phyloP scores from a whole-genome alignment of 1,139 yeast species.

The Kazachstania sp. region DNA sequence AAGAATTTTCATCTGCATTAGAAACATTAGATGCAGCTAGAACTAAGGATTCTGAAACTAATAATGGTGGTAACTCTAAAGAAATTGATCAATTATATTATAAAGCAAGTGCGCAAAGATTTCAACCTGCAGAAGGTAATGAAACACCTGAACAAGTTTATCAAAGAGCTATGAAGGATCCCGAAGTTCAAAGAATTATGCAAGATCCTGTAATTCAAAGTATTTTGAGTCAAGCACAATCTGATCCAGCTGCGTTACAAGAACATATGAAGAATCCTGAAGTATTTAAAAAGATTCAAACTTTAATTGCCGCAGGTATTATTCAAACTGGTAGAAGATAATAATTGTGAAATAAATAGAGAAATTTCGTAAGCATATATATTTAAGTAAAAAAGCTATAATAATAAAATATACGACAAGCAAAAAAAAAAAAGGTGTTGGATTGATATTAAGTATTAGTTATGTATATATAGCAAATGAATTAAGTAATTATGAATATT shows the following conservation, averaged over 20 bases:
- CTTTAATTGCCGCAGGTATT: constrained; percentile 93
- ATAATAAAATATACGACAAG: background rate
- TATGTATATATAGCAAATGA: too few species aligned
- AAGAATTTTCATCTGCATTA: constrained; percentile 73
- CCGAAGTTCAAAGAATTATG: constrained; percentile 82
- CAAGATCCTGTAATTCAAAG: constrained; percentile 98
- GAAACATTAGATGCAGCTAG: constrained; percentile 79
- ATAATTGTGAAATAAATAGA: background rate
- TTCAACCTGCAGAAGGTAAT: constrained; percentile 65
- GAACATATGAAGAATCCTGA: constrained; percentile 98
- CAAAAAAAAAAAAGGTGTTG: background rate
- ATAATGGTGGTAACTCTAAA: constrained; percentile 48
- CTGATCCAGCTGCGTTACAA: constrained; percentile 91
- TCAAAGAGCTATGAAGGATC: constrained; percentile 86
- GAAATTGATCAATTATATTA: constrained; percentile 80
- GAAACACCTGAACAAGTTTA: constrained; percentile 94
- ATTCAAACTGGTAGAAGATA: constrained; percentile 53
- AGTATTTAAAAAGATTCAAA: constrained; percentile 77
- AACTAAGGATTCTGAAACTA: constrained; percentile 55
- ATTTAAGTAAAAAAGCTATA: background rate
- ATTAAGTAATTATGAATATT: background rate
- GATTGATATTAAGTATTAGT: background rate
- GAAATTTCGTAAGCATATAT: background rate
- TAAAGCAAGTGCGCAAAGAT: constrained; percentile 74
- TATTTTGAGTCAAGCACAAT: constrained; percentile 87